Conservation (phyloP, 768 basidiomycete genomes). For the Russula ochroleuca region DNA sequence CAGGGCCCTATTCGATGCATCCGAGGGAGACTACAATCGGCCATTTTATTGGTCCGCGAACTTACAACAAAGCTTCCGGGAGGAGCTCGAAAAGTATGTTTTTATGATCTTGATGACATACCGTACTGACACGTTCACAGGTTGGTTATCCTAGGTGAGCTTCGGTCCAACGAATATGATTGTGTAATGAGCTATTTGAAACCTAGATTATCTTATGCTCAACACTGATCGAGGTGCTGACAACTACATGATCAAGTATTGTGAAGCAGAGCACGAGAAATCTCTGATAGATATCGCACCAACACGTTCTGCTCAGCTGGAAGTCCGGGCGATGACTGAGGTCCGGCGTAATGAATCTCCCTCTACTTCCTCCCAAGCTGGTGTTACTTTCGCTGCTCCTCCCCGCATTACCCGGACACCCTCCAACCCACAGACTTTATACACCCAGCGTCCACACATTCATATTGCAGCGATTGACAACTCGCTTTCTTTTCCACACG, state of each 20-base stretch:
- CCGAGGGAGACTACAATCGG: conserved; percentile 52
- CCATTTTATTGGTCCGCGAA: conserved; percentile 81
- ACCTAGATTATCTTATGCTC: conserved; percentile 80
- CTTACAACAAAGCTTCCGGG: conserved; percentile 77
- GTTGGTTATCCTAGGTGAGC: conserved; percentile 74
- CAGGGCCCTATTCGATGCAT: conserved; percentile 59
- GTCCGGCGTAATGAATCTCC: conserved; percentile 42
- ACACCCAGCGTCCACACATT: conserved; percentile 68
- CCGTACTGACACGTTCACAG: conserved; percentile 37
- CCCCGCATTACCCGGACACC: conserved; percentile 24
- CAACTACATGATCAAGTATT: conserved; percentile 92
- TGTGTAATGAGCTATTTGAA: not conserved
- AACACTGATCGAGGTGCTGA: conserved; percentile 88
- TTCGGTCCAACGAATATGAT: not conserved
- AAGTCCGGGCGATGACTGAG: conserved; percentile 74
- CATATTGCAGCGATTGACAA: conserved; percentile 94
- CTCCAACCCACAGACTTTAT: conserved; percentile 33
- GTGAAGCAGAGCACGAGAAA: conserved; percentile 76
- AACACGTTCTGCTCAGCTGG: conserved; percentile 56
- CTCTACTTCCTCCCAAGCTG: conserved; percentile 30
- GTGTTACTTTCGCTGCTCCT: conserved; percentile 28
- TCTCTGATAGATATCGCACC: conserved; percentile 75
- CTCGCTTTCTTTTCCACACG: conserved; percentile 86
- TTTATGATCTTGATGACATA: not conserved
- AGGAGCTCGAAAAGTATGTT: conserved; percentile 81